Evolutionary conservation across 2,329 filamentous ascomycete genomes (phyloP), one percentile per base, ranked within the genome.

Genomic region (Trichoderma citrinoviride): DNA sequence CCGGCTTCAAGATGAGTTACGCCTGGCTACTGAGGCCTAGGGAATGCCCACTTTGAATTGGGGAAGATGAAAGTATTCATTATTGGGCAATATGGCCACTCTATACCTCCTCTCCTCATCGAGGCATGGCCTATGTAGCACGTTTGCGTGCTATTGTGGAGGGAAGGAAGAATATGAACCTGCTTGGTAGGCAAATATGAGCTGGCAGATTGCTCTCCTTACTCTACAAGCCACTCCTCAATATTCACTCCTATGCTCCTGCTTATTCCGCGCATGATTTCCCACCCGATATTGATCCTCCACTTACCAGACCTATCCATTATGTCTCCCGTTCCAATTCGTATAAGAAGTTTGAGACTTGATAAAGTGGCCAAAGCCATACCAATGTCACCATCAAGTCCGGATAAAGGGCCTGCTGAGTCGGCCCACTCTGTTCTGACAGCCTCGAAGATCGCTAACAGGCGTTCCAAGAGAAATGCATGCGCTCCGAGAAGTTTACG

Each of bases 251-350:
- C 89, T 58, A 95, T 85, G 72, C 85, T 89, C 72, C 91, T 80
- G 29, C 90, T 91, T 68, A 95, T 78, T 3, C 82, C 84, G 66
- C 88, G 80, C 7, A 91, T 85, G 67, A 90, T 87, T 72, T 95
- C 92, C 90, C 90, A 93, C 1, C 88, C 87, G 65, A 91, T 87
- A 70, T 90, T 91, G 10, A 93, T 88, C 71, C 89, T 86, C 90
- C 90, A 95, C 76, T 90, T 88, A 5, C 85, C 87, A 0, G 86
- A 86, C 0, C 86, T 80, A 73, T 94, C 91, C 71, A 92, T 80
- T 27, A 83, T 78, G 76, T 93, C 90, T 10, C 81, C 79, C 27
- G 80, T 77, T 17, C 82, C 88, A 2, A 91, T 87, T 47, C 87
- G 84, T 40, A 90, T 82, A 40, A 95, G 76, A 70, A 95, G 73